Base-by-base conservation (phyloP, 2,329 filamentous ascomycete species). In the Talaromyces sp. region DNA sequence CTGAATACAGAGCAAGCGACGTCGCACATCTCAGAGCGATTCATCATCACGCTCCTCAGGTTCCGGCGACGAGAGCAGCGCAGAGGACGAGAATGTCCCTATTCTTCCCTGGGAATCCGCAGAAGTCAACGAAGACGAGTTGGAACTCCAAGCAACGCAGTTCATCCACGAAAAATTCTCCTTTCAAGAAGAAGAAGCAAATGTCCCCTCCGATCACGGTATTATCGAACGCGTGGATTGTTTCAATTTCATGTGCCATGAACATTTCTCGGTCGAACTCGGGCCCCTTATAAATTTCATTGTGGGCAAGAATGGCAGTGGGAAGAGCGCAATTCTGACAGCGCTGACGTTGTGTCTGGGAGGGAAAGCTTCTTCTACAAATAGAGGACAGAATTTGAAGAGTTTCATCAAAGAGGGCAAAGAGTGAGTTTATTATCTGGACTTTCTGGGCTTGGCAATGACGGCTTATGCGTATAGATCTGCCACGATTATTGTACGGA, bases 241-340 rank as follows among this genome's bases (percentile, higher is more conserved):
- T 72, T 84, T 86, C 67, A 97, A 97, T 73, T 97, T 97, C 75
- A 97, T 97, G 94, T 97, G 93, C 69, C 94, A 99, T 72, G 81
- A 86, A 51, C 87, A 88, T 59, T 83, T 97, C 19, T 85, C 88
- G 50, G 89, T 96, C 62, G 84, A 89, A 60, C 81, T 99, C n/a
- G 94, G 94, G 0, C 94, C 94, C 0, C 80, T 97, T 41, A 95
- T 99, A 74, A 99, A 99, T 75, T 99, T 99, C 75, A 92, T 99
- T 63, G 92, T 97, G 59, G 94, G 94, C 17, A 92, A 96, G 74
- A 99, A 99, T 71, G 94, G 94, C 32, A 97, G 93, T 71, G 94
- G 94, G 38, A 99, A 99, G 79, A 99, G 94, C 73, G 94, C 94
- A 2, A 89, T 97, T 14, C 79, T 99, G 29, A 97, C 94, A 0